These are phyloP conservation scores for Alopecurus myosuroides DNA, from an alignment of 176 grass and related monocot genomes.

Conservation along the genomic window DNA sequence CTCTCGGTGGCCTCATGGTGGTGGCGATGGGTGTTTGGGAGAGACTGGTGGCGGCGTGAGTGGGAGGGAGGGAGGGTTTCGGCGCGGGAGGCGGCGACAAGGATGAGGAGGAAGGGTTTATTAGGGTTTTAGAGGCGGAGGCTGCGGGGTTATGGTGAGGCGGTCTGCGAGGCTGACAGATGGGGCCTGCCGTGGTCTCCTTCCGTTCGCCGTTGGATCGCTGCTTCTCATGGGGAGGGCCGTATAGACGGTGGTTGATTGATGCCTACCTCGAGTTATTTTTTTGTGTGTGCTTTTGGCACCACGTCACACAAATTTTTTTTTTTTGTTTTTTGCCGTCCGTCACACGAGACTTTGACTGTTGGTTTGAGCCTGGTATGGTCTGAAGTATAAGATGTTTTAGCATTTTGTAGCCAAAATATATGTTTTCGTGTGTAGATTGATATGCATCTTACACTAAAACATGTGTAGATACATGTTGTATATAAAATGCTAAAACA, in stretches of 20 bases:
- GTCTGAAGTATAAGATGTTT: too few species aligned
- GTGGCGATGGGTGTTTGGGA: neutral
- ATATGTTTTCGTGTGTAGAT: too few species aligned
- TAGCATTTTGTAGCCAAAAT: too few species aligned
- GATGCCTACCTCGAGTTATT: neutral
- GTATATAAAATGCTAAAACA: too few species aligned
- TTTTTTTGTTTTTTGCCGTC: too few species aligned
- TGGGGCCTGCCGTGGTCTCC: neutral
- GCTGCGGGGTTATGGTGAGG: conserved; percentile 17
- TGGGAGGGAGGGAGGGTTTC: neutral
- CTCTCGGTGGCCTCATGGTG: conserved; percentile 87
- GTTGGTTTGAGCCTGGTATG: too few species aligned
- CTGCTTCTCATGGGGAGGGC: neutral
- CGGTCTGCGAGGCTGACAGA: neutral
- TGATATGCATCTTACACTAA: too few species aligned
- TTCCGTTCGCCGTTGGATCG: conserved; percentile 18
- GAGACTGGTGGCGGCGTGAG: neutral
- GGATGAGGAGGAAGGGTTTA: conserved; percentile 16
- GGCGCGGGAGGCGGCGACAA: conserved; percentile 23
- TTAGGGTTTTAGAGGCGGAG: conserved; percentile 46
- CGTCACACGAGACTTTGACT: too few species aligned
- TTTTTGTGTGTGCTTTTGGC: neutral
- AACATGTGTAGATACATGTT: too few species aligned
- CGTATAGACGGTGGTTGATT: neutral
- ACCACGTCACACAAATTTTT: too few species aligned